Conservation (phyloP, 1,139 yeast species). For the Ogataea hybrid region DNA sequence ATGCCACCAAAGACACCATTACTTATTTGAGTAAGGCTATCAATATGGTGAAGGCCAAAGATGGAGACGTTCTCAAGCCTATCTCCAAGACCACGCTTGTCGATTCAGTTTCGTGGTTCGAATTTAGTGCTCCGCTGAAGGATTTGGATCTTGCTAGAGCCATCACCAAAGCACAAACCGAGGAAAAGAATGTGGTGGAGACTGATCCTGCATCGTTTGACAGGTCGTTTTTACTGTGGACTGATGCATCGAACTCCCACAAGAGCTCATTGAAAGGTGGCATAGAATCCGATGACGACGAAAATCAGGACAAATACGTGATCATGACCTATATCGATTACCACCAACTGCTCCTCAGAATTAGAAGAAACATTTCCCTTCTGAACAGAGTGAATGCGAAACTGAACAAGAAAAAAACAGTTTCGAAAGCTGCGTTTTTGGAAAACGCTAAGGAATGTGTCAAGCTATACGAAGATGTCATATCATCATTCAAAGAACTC, state of each 20-base stretch:
- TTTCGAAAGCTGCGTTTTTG: slow-evolving; percentile 29
- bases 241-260: slow-evolving; percentile 53
- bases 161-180: slow-evolving; percentile 40
- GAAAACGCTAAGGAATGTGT: slow-evolving; percentile 44
- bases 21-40: slow-evolving; percentile 40
- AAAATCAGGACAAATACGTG: slow-evolving; percentile 71
- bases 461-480: slow-evolving; percentile 49
- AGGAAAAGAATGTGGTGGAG: slow-evolving; percentile 23
- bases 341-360: slow-evolving; percentile 59
- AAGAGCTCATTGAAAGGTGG: slow-evolving; percentile 44
- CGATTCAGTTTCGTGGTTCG: slow-evolving; percentile 62
- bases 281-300: slow-evolving; percentile 44
- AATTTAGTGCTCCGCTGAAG: slow-evolving; percentile 63
- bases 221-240: slow-evolving; percentile 49
- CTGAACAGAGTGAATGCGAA: slow-evolving; percentile 32
- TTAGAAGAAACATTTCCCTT: slow-evolving; percentile 66
- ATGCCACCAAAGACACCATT: slow-evolving; percentile 36
- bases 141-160: slow-evolving; percentile 73
- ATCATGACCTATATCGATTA: slow-evolving; percentile 73
- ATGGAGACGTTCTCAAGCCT: slow-evolving; percentile 41
- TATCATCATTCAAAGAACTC: slow-evolving; percentile 52
- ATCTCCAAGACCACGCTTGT: slow-evolving; percentile 32
- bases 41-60: slow-evolving; percentile 39
- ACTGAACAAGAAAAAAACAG: slow-evolving; percentile 21
- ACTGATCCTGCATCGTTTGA: slow-evolving; percentile 42